Percentiles rank a stretch among this genome's conserved stretches.
phyloP scores from a whole-genome alignment of 1,284 basidiomycete species.

The Ustilago curta region DNA sequence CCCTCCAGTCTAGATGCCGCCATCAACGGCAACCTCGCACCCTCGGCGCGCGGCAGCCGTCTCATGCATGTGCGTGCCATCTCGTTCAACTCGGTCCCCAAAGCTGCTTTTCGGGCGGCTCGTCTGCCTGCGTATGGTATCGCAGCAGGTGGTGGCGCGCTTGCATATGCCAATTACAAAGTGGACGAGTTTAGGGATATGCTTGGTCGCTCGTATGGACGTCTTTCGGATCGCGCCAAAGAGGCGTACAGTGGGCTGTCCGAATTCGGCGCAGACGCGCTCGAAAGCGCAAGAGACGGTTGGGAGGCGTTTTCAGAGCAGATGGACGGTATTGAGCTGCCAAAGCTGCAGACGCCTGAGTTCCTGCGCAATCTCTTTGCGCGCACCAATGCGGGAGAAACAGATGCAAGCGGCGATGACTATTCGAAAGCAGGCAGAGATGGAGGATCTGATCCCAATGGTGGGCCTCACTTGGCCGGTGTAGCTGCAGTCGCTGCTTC shows the following conservation, averaged over 20 bases:
- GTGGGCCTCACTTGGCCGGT: conserved; percentile 28
- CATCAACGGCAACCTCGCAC: conserved; percentile 9
- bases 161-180: conserved; percentile 67
- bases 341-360: conserved; percentile 46
- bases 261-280: conserved; percentile 45
- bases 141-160: conserved; percentile 61
- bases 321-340: conserved; percentile 45
- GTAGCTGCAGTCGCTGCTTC: conserved; percentile 55
- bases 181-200: conserved; percentile 60
- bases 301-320: conserved; percentile 44
- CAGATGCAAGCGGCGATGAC: conserved; percentile 13
- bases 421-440: conserved; percentile 8
- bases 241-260: conserved; percentile 54
- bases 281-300: conserved; percentile 46
- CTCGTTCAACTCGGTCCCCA: conserved; percentile 65
- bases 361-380: conserved; percentile 45
- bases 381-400: conserved; percentile 10
- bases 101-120: conserved; percentile 55
- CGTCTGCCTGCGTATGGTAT: conserved; percentile 62
- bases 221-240: conserved; percentile 39
- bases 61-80: conserved; percentile 64
- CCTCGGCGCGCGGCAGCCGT: conserved; percentile 40
- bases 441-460: conserved; percentile 34
- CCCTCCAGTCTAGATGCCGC: conserved; percentile 16
- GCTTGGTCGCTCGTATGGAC: conserved; percentile 41